Evolutionary conservation across 352 stramenopile genomes (phyloP).

Genomic region (Globisporangium splendens): DNA sequence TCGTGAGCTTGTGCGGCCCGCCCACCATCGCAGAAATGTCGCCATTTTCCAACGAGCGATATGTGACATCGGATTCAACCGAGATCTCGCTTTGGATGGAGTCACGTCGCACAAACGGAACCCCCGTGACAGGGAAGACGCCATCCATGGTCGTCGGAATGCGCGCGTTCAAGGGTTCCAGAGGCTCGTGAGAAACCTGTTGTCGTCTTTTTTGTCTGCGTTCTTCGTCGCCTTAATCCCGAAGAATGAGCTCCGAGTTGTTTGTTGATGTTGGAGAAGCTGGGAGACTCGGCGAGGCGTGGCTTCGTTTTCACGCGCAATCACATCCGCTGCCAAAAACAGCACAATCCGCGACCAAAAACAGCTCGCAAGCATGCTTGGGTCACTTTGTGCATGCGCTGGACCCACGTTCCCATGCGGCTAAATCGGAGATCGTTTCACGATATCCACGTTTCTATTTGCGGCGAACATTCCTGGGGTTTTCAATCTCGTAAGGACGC

Average conservation of each 20-base stretch:
- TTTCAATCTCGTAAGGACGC: too few species aligned
- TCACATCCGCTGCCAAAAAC: background rate
- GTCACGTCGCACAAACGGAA: conserved; percentile 17
- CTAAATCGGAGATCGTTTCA: background rate
- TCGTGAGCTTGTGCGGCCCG: conserved; percentile 4
- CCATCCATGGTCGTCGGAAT: conserved; percentile 8
- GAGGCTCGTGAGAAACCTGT: background rate
- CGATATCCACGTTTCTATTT: background rate
- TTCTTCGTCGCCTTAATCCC: background rate
- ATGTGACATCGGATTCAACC: conserved; percentile 39
- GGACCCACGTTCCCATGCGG: background rate
- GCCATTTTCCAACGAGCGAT: conserved; percentile 41
- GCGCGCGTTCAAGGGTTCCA: background rate
- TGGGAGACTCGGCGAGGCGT: too few species aligned
- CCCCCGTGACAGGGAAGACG: conserved; percentile 8
- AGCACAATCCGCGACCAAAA: background rate
- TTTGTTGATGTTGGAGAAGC: too few species aligned
- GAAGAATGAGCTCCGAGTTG: background rate
- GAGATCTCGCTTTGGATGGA: conserved; percentile 39
- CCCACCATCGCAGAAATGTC: conserved; percentile 17
- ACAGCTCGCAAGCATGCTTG: background rate
- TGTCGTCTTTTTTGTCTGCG: background rate
- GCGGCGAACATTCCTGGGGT: background rate
- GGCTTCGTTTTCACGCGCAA: background rate
- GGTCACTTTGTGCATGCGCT: too few species aligned